These are phyloP conservation scores for Musa schizocarpa DNA, from an alignment of 176 grass and related monocot genomes.

Conservation along the genomic window DNA sequence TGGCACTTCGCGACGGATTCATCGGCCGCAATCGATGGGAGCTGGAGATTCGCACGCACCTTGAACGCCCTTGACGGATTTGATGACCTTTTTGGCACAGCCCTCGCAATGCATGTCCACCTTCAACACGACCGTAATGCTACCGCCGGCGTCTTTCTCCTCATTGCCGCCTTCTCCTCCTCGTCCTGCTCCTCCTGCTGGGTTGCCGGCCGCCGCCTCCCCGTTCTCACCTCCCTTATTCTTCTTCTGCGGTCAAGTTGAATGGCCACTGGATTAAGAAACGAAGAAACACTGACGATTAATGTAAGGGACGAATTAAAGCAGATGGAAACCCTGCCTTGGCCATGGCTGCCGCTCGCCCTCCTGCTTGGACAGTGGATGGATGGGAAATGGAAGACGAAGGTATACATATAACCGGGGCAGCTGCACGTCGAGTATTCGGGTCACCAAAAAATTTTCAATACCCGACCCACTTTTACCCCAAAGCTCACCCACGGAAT, in stretches of 20 bases:
- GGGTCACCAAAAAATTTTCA: too few species aligned
- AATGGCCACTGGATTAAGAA: background rate
- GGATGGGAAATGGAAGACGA: background rate
- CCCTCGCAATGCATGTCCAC: conserved; percentile 84
- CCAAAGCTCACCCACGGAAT: too few species aligned
- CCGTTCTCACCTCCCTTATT: background rate
- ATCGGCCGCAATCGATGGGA: background rate
- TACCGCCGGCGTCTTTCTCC: background rate
- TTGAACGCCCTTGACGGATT: conserved; percentile 43
- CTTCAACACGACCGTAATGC: conserved; percentile 53
- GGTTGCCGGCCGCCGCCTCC: background rate
- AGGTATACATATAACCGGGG: background rate
- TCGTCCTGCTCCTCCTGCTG: background rate
- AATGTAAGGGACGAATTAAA: background rate
- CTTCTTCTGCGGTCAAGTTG: conserved; percentile 5
- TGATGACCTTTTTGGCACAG: conserved; percentile 46
- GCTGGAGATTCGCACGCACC: conserved; percentile 9
- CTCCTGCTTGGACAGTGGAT: background rate
- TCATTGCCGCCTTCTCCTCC: background rate
- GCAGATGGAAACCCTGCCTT: background rate
- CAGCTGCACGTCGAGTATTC: background rate
- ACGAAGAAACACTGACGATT: background rate
- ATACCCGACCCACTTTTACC: too few species aligned
- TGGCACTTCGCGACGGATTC: background rate
- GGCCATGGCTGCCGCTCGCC: background rate